phyloP scores from a whole-genome alignment of 2,329 filamentous ascomycete genomes.

The Myriangium duriaei region DNA sequence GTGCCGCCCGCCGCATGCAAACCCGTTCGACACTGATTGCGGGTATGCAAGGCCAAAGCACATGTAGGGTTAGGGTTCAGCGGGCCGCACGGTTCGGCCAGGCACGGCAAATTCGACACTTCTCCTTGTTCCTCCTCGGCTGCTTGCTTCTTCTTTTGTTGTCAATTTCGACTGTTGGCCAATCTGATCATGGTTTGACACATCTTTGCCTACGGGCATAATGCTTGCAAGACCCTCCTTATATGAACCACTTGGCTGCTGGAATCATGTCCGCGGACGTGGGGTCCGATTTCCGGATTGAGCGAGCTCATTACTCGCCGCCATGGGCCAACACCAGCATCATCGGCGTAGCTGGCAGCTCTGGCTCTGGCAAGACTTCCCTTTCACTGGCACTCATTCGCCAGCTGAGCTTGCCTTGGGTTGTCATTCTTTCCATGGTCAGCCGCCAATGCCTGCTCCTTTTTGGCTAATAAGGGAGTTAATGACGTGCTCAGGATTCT shows the following conservation, averaged over 20 bases:
- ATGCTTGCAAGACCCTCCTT: not conserved
- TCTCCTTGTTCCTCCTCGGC: no score
- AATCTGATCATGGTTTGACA: not conserved
- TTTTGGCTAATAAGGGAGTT: not conserved
- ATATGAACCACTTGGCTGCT: not conserved
- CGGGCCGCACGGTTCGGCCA: not conserved
- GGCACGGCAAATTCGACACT: not conserved
- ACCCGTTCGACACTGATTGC: no score
- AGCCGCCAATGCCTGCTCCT: constrained; percentile 17
- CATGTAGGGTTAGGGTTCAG: not conserved
- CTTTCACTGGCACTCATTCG: constrained; percentile 83
- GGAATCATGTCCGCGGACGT: not conserved
- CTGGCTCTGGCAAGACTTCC: constrained; percentile 90
- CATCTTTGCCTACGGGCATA: not conserved
- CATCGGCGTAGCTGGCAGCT: constrained; percentile 90
- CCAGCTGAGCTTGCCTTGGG: constrained; percentile 87
- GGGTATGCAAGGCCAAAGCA: no score
- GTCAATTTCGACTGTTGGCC: not conserved
- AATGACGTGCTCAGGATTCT: constrained; percentile 57
- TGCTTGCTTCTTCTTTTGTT: not conserved
- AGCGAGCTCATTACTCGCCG: constrained; percentile 64
- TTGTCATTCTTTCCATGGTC: constrained; percentile 95
- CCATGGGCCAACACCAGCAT: constrained; percentile 96
- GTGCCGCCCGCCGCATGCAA: no score
- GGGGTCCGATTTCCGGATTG: constrained; percentile 9